phyloP scores from a whole-genome alignment of 192 early-diverging fungal genomes.

The Coemansia sp. region DNA sequence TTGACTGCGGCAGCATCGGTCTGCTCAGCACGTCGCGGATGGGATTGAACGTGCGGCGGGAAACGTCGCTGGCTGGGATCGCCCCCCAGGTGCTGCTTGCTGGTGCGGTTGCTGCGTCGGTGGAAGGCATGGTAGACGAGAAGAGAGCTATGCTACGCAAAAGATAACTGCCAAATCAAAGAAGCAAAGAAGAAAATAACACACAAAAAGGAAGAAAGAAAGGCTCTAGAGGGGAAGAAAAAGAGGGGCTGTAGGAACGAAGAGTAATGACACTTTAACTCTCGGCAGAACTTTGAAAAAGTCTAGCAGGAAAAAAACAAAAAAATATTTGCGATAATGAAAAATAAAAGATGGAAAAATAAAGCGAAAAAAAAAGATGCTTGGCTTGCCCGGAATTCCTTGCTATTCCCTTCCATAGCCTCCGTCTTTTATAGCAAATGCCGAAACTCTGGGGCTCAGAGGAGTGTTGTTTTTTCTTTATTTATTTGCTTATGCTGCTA shows the following conservation, averaged over 20 bases:
- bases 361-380: too few relatives aligned
- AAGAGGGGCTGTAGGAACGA: background rate
- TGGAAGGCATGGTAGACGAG: constrained; percentile 23
- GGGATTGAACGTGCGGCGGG: constrained; percentile 80
- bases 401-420: too few relatives aligned
- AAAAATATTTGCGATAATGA: too few relatives aligned
- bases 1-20: constrained; percentile 65
- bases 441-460: too few relatives aligned
- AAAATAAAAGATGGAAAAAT: too few relatives aligned
- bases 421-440: too few relatives aligned
- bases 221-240: background rate
- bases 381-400: too few relatives aligned
- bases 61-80: constrained; percentile 63
- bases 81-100: constrained; percentile 32
- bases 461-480: too few relatives aligned
- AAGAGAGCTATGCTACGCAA: background rate
- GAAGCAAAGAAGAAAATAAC: constrained; percentile 1
- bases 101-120: constrained; percentile 21
- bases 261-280: too few relatives aligned
- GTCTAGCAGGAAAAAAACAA: too few relatives aligned
- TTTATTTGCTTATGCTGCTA: too few relatives aligned
- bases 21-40: constrained; percentile 86
- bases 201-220: background rate
- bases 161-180: background rate
- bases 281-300: too few relatives aligned